phyloP scores from a whole-genome alignment of 2,329 filamentous ascomycete species.

The Arthroderma uncinatum region DNA sequence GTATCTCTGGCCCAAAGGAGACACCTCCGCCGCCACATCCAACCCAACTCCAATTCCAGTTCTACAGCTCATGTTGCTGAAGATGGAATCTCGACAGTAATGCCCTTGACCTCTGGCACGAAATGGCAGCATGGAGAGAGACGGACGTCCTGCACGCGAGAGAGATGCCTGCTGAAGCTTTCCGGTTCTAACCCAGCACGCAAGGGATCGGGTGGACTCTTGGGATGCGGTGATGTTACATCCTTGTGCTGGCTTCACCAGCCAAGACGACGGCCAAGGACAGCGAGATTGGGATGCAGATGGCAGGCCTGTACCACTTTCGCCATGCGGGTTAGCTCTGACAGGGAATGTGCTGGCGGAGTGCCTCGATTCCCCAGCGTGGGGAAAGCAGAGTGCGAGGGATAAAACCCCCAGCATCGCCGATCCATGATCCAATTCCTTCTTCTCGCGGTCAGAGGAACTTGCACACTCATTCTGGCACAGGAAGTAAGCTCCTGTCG shows the following conservation, averaged over 20 bases:
- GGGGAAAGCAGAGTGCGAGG: background rate
- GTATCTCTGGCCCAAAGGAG: no score
- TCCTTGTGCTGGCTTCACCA: background rate
- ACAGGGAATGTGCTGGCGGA: background rate
- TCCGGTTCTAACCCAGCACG: slow-evolving; percentile 2
- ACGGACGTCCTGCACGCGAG: no score
- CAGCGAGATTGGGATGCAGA: background rate
- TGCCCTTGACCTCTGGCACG: no score
- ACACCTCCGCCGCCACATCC: no score
- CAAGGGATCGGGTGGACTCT: background rate
- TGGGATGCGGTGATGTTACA: background rate
- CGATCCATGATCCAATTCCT: background rate
- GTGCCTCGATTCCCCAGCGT: background rate
- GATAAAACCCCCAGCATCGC: background rate
- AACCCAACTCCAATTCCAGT: no score
- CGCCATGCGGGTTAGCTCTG: slow-evolving; percentile 2
- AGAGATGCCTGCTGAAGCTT: background rate
- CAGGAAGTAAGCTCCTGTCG: background rate
- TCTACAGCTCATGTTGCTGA: no score
- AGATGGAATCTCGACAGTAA: no score
- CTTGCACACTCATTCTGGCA: background rate
- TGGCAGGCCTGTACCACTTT: background rate
- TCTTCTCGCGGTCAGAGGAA: background rate
- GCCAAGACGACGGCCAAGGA: background rate
- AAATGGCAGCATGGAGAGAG: no score